These are phyloP conservation scores for Pythium utonaiense DNA, from an alignment of 352 stramenopile genomes.

Conservation along the genomic window DNA sequence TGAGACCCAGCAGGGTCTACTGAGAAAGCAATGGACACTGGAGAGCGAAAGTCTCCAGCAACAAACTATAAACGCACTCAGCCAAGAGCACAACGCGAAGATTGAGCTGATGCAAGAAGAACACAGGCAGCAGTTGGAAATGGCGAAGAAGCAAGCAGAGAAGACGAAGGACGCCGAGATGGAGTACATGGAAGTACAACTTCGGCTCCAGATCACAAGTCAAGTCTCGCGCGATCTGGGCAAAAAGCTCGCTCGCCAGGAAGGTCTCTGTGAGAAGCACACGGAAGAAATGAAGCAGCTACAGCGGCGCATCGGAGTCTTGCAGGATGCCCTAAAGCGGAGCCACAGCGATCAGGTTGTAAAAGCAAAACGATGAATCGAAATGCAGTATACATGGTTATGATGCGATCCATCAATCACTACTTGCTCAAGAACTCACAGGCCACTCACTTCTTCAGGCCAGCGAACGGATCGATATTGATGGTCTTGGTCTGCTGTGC, in stretches of 20 bases:
- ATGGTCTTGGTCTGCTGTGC: conserved; percentile 57
- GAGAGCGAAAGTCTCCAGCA: conserved; percentile 27
- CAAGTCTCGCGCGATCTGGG: conserved; percentile 31
- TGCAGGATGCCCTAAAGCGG: conserved; percentile 7
- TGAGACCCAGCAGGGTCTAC: conserved; percentile 27
- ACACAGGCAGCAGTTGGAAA: conserved; percentile 21
- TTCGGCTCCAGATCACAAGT: conserved; percentile 32
- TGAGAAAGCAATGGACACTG: conserved; percentile 29
- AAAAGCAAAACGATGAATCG: not conserved
- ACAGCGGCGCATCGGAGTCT: conserved; percentile 1
- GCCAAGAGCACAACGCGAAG: conserved; percentile 3
- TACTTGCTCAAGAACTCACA: too few species aligned
- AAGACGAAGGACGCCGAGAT: conserved; percentile 33
- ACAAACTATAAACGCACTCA: conserved; percentile 17
- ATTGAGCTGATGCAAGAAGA: conserved; percentile 29
- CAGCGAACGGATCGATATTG: conserved; percentile 81
- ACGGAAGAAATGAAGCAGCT: conserved; percentile 16
- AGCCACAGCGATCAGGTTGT: not conserved
- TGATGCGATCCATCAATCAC: not conserved
- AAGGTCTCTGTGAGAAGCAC: conserved; percentile 19
- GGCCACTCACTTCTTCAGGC: conserved; percentile 25
- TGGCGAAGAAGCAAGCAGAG: conserved; percentile 28
- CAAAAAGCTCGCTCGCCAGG: conserved; percentile 19
- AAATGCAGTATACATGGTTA: not conserved
- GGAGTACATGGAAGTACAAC: conserved; percentile 34